Base-by-base conservation (phyloP, 148 eudicot genomes). In the Rhododendron ferrugineum region DNA sequence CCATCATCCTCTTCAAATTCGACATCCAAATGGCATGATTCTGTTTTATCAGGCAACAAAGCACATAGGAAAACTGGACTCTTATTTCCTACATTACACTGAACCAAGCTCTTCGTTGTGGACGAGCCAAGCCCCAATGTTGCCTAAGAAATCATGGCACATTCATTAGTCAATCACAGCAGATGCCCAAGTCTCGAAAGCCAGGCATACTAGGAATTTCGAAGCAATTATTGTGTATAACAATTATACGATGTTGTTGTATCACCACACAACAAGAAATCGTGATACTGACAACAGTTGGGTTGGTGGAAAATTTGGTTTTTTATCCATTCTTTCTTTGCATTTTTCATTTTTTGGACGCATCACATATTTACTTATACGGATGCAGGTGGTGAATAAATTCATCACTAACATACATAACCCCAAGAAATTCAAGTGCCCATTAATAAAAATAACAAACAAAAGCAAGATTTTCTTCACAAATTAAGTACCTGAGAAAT, bases 1-100 rank as follows among this genome's bases (percentile, higher is more conserved):
- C 88, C 92, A 52, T 95, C 96, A n/a, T 87, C 88, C 85, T 96
- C 98, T 54, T 94, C 94, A 88, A 96, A 96, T 84, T 96, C 98
- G 92, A 95, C 92, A 74, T 93, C 96, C 86, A 96, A 89, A 87
- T 92, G 97, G 85, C 92, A 89, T 18, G 93, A 95, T 86, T 96
- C 98, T 14, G 85, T 84, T 88, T 87, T 92, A 32, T 92, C 91
- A 20, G 99, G 98, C 83, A 95, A 80, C 85, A 96, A 90, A 79
- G 89, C 91, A 79, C 99, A 96, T 32, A 96, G 87, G 82, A 96
- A 86, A n/a, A 96, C 98, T 64, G 98, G 98, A 81, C 91, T 89
- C 89, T 87, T 96, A 16, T 90, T 87, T 22, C 97, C 99, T 37
- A 96, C 90, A 89, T 94, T 96, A 85, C 99, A 96, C 82, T 96